Evolutionary conservation across 140 eudicot species (phyloP).

Genomic region (Anethum foeniculum): DNA sequence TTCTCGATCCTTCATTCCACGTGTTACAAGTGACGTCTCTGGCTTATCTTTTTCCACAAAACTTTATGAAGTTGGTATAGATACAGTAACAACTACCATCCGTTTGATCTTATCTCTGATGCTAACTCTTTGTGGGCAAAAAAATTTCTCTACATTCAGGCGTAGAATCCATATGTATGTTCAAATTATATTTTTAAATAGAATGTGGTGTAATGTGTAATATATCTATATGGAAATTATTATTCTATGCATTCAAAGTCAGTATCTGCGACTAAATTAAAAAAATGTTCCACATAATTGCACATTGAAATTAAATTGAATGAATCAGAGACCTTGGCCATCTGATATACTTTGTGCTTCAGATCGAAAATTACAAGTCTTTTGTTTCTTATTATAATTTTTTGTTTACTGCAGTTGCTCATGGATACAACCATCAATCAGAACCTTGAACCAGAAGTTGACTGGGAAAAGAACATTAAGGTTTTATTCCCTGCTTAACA

Average conservation of each 20-base stretch:
- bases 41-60: background rate
- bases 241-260: background rate
- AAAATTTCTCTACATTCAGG: background rate
- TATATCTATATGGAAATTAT: background rate
- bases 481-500: constrained; percentile 14
- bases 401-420: constrained; percentile 1
- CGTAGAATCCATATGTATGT: background rate
- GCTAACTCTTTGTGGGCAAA: background rate
- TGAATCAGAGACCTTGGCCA: background rate
- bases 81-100: background rate
- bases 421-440: constrained; percentile 35
- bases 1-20: background rate
- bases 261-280: background rate
- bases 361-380: background rate
- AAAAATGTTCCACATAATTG: too few species aligned
- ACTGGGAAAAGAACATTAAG: constrained; percentile 31
- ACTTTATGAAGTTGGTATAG: background rate
- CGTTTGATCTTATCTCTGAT: background rate
- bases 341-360: background rate
- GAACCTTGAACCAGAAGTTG: constrained; percentile 17
- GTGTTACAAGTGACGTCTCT: background rate
- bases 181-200: background rate
- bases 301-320: background rate
- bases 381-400: background rate
- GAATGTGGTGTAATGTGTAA: background rate